Conservation (phyloP, 2,329 filamentous ascomycete genomes). For the Pyricularia pennisetigena region DNA sequence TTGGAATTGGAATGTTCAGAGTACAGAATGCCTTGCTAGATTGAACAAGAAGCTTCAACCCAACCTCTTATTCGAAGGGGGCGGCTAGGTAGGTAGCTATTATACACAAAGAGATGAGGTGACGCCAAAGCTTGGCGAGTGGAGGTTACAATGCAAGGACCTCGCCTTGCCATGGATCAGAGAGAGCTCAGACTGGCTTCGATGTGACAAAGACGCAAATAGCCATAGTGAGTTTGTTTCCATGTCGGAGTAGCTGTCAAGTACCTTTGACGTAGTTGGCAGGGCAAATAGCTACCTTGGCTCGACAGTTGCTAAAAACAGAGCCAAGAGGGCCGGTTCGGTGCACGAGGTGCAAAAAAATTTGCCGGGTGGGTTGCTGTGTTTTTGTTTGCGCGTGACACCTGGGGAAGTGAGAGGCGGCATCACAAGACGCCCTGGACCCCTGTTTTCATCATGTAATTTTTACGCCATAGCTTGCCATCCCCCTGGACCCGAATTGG, state of each 20-base stretch:
- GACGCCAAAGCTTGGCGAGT: not conserved
- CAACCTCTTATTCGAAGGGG: not conserved
- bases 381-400: constrained; percentile 1
- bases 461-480: constrained; percentile 17
- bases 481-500: not conserved
- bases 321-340: not conserved
- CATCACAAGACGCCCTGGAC: constrained; percentile 12
- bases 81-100: not conserved
- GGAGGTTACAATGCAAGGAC: not conserved
- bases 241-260: not conserved
- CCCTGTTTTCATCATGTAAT: constrained; percentile 18
- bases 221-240: not conserved
- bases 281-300: not conserved
- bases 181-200: not conserved
- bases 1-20: not conserved
- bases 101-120: not conserved
- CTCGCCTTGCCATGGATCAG: not conserved
- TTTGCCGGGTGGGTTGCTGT: constrained; percentile 2
- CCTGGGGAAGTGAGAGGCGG: not conserved
- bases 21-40: not conserved
- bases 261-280: not conserved
- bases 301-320: not conserved
- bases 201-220: not conserved
- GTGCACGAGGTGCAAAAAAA: not conserved
- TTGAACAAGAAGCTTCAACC: not conserved